Base-by-base conservation (phyloP, 1,139 yeast genomes). In the Debaryomyces fabryi region DNA sequence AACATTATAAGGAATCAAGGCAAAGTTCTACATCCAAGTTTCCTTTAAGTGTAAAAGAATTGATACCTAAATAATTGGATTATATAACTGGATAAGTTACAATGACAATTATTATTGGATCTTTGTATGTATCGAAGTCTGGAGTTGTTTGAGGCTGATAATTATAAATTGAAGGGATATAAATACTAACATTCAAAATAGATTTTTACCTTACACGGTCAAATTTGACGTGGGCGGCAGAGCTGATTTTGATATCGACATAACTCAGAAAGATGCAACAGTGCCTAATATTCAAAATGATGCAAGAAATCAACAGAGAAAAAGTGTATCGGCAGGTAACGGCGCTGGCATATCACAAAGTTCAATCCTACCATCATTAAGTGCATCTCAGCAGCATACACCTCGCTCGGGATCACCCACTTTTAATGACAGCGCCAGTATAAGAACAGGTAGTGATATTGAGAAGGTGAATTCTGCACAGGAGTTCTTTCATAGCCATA, bases 141-240 rank as follows among this genome's bases (percentile, higher is more conserved):
- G 18, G 7, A 18, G 27, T 16, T 16, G 29, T 15, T 21, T 13
- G 18, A 13, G 6, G 2, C 8, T 39, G 13, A 27, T 9, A 6
- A 7, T 15, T 23, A 30, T 6, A 13, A 24, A 34, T 13, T 27
- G 23, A 39, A 37, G 39, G 4, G 16, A 8, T 7, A 13, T 23
- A 30, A 27, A 27, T 15, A 67, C 72, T 57, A 59, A 59, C 62
- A 9, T 32, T 8, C 13, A 9, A n/a, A 23, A 10, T 48, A 83
- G 89, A 49, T 85, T 86, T 55, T 71, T 86, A 37, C 92, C 93
- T 3, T 83, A 84, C 58, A 84, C 92, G 2, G 88, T 85, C 32
- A 86, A 83, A 55, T 86, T 86, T 59, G 86, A 85, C 57, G 78
- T 84, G 3, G 76, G 65, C 2, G 44, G 57, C 10, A 58, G 58